Evolutionary conservation across 2,329 filamentous ascomycete species (phyloP), one percentile per base, ranked within the genome.

Genomic region (Dactylonectria estremocensis): DNA sequence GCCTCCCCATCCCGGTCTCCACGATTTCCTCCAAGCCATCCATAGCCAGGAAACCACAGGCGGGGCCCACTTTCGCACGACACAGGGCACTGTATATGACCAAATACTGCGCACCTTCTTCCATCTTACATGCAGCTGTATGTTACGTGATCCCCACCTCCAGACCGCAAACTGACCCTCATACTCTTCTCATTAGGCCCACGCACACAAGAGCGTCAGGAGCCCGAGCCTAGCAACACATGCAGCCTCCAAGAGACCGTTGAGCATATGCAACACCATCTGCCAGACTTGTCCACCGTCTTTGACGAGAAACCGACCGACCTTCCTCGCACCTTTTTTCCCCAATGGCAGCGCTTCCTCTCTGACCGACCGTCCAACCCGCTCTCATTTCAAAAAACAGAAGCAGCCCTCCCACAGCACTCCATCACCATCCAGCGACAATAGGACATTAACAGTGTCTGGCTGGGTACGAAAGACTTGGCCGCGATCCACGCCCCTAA

Each of bases 371-470:
- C 54, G 13, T n/a, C 24, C 18, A 14, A 45, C 14, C 64, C 59
- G 16, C 53, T 67, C 3, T 67, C 62, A 2, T 65, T 65, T 18
- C 56, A 22, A 14, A 67, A 67, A 37, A 61, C 59, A 40, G 37
- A 67, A 54, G 46, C 48, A 16, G 18, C 33, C 2, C 48, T 58
- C 18, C 18, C 40, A 5, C 22, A 58, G 8, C 5, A 18, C 24
- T 59, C 53, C 3, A 18, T 68, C 6, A n/a, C 61, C 11, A 20
- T 68, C 18, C 35, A 10, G 28, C 48, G 56, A 13, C 61, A 48
- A 4, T 68, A 61, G 61, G 65, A 64, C 13, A 18, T 68, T 31
- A 50, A 64, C 33, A 68, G 65, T n/a, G 22, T 68, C 49, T 68
- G 24, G 49, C 49, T 52, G 2, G 49, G 49, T 2, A 13, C 49